Conservation (phyloP, 148 eudicot genomes). For the Cornus suecica region DNA sequence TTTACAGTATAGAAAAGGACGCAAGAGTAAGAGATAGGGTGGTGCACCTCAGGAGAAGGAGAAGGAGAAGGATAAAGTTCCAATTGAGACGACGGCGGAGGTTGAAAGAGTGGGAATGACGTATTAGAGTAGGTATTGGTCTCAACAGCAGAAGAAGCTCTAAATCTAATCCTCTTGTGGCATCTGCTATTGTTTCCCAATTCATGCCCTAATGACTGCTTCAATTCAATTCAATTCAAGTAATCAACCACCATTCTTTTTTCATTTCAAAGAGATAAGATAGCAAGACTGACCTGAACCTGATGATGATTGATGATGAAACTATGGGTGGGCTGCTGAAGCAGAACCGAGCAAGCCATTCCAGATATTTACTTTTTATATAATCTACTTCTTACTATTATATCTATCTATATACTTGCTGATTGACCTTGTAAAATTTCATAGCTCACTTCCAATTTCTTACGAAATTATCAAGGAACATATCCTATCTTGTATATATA, state of each 20-base stretch:
- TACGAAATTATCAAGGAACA: too few relatives aligned
- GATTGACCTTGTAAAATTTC: too few relatives aligned
- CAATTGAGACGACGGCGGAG: conserved; percentile 37
- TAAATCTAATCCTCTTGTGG: neutral
- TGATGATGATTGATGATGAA: conserved; percentile 26
- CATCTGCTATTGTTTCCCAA: neutral
- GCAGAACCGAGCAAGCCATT: conserved; percentile 44
- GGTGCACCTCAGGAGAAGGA: conserved; percentile 46
- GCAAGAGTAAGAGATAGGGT: neutral
- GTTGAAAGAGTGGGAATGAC: conserved; percentile 53
- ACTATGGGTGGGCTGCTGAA: conserved; percentile 31
- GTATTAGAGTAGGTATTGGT: conserved; percentile 17
- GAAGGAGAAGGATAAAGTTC: conserved; percentile 41
- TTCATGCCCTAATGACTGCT: conserved; percentile 26
- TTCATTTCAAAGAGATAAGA: neutral
- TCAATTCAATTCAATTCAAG: neutral
- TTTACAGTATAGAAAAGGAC: neutral
- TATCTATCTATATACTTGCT: too few relatives aligned
- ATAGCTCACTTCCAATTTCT: too few relatives aligned
- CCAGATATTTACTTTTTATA: too few relatives aligned
- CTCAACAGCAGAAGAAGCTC: conserved; percentile 22
- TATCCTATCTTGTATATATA: too few relatives aligned
- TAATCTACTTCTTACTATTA: too few relatives aligned
- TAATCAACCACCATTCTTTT: neutral
- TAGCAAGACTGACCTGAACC: conserved; percentile 30